Evolutionary conservation across 2,329 filamentous ascomycete species (phyloP), one percentile per base, ranked within the genome.

Genomic region (Beauveria bassiana): DNA sequence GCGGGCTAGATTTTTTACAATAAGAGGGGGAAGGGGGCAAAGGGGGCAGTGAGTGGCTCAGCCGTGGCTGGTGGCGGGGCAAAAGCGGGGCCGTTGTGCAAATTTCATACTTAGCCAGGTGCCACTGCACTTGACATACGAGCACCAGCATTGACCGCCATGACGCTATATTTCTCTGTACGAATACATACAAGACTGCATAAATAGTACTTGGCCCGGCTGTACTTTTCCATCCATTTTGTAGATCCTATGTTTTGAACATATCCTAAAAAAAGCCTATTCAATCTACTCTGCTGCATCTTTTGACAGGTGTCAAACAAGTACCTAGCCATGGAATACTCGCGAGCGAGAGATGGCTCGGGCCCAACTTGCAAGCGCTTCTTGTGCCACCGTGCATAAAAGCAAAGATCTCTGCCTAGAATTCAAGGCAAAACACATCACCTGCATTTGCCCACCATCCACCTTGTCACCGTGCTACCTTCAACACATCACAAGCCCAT

Each of bases 1-100:
- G 55, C 28, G 54, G 54, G 54, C 42, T 42, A 16, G 14, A 8
- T 14, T 38, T 24, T 47, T 24, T 22, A 10, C 45, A 24, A 24
- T 16, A 5, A 31, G 47, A n/a, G 22, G 22, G 22, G 22, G 22
- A 5, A 31, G 10, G 31, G 31, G 31, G 31, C 1, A 34, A 34
- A 4, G 31, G 8, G 53, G 26, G 10, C 43, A 40, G 7, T 38
- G 26, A 57, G 31, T 58, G 55, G 55, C 55, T 58, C 12, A 34
- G 14, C 20, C 10, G 55, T 49, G 55, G 45, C 55, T 40, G 14
- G 45, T 49, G 55, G 55, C 55, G 55, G 55, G 55, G 55, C 55
- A 50, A 58, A 28, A 46, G 28, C 16, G 55, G 45, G 49, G 20
- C 22, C 14, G 16, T 50, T 50, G 46, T 50, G 45, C 22, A 58